Percentiles rank a stretch among this genome's conserved stretches.
Conservation (phyloP, 73 alveolate genomes). For the Breviolum minutum region DNA sequence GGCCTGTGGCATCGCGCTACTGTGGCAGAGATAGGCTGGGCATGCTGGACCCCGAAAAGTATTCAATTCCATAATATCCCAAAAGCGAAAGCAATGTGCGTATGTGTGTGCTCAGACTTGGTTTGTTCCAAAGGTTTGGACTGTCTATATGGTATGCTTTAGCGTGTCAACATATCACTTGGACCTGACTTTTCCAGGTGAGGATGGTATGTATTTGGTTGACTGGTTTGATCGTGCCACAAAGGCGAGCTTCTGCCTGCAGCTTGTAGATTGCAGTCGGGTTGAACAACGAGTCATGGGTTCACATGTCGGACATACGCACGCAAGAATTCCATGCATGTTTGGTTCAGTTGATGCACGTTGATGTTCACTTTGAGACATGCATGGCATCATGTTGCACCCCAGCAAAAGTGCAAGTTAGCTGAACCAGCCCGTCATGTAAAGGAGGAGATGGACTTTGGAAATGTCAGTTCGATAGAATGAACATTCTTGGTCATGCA, state of each 20-base stretch:
- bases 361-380: background rate
- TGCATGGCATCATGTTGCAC: too few species aligned
- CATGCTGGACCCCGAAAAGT: background rate
- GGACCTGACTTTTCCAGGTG: constrained; percentile 5
- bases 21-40: constrained; percentile 31
- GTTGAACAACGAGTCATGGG: too few species aligned
- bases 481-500: too few species aligned
- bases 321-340: background rate
- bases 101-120: too few species aligned
- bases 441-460: background rate
- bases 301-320: background rate
- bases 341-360: background rate
- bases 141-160: too few species aligned
- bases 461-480: background rate
- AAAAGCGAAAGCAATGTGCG: too few species aligned
- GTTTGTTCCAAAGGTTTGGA: too few species aligned
- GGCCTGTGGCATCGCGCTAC: constrained; percentile 71
- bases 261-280: too few species aligned
- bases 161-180: too few species aligned
- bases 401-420: too few species aligned
- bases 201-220: constrained; percentile 54
- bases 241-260: background rate
- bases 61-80: too few species aligned
- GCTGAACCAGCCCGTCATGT: too few species aligned
- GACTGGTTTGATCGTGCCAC: constrained; percentile 64